Conservation (phyloP, 164 flowering plant species). For the Sedum album region DNA sequence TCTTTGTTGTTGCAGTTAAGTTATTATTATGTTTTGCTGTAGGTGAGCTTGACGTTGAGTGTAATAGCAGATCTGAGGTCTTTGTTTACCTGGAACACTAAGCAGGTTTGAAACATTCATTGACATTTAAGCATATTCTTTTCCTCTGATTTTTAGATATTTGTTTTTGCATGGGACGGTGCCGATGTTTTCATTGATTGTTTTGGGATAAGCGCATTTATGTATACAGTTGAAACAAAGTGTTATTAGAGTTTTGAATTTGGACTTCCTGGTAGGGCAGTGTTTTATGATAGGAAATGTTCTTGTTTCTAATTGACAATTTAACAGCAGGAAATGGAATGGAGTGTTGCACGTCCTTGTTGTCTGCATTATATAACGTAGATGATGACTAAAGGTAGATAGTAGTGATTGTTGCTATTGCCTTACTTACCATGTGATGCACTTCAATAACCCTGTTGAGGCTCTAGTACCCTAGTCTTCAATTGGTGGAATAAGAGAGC, state of each 20-base stretch:
- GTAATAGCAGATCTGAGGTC: constrained; percentile 74
- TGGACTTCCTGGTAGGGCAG: background rate
- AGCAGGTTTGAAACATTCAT: constrained; percentile 61
- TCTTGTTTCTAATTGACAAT: background rate
- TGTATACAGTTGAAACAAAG: background rate
- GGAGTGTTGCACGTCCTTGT: background rate
- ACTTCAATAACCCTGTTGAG: background rate
- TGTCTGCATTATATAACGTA: background rate
- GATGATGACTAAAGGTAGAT: background rate
- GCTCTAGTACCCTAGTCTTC: background rate
- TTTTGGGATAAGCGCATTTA: background rate
- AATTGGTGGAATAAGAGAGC: background rate
- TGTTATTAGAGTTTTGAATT: background rate
- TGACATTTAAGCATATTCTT: background rate
- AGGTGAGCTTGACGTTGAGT: constrained; percentile 80
- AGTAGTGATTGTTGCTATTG: background rate
- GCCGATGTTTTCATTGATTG: background rate
- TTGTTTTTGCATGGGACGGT: background rate
- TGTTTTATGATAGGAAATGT: background rate
- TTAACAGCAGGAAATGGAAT: too few species aligned
- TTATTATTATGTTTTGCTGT: constrained; percentile 19
- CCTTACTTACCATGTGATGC: background rate
- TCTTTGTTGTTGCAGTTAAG: background rate
- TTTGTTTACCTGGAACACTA: constrained; percentile 91
- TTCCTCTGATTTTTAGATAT: background rate